Evolutionary conservation across 108 stramenopile genomes (phyloP), one percentile per base, ranked within the genome.

Genomic region (Phaeodactylum tricornutum): DNA sequence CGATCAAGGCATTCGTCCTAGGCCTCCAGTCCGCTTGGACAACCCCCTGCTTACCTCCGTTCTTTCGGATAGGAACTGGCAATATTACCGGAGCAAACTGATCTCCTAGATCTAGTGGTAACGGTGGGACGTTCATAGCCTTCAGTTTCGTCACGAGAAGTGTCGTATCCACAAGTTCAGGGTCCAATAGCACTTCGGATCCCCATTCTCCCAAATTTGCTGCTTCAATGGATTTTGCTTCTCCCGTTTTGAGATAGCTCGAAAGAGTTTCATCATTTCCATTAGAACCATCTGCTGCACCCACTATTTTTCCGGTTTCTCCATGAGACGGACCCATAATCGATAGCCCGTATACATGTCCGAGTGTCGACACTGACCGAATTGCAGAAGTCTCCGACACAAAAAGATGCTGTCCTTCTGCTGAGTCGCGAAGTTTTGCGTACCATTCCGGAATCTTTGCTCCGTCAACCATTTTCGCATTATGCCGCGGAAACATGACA

Each of bases 171-270:
- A 65, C 52, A 17, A 74, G 42, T 0, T 61, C 55, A 20, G 82
- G 80, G 54, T 88, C 80, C 15, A 86, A 56, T 27, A 56, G 35
- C 42, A 73, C 50, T 49, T 80, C 69, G 5, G 84, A 64, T 28
- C 84, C 84, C 87, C 84, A 93, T 66, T 83, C 73, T 0, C 92
- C 92, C 30, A 44, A 48, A 29, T 65, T 63, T 16, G 80, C 79
- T 11, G 72, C 73, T 29, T 79, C 77, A 14, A 87, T 62, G 24
- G 47, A 38, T 44, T 66, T 56, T 1, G 76, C 63, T 53, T 73
- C 54, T 4, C 15, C 12, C 2, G 44, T 19, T 34, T 47, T 46
- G 19, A n/a, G 7, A 21, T 6, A n/a, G n/a, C 22, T 20, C 9
- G 7, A 22, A n/a, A n/a, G n/a, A 11, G 32, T 35, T 28, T 32